These are phyloP conservation scores for Serendipita sp. DNA, from an alignment of 768 basidiomycete species.

Conservation along the genomic window DNA sequence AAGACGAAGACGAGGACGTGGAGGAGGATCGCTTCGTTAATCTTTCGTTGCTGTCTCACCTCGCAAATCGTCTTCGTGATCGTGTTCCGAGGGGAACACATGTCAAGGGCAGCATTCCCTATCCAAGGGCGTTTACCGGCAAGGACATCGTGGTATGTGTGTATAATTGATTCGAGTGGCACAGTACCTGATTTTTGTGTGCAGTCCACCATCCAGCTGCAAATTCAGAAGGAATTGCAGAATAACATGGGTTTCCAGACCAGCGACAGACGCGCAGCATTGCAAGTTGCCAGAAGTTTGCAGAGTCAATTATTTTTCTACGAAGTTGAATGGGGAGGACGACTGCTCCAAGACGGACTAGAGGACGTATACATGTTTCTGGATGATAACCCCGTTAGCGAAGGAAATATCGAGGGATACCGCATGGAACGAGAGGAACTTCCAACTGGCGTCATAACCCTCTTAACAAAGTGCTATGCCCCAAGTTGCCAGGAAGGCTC, in stretches of 20 bases:
- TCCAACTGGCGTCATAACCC: slow-evolving; percentile 80
- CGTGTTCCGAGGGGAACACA: slow-evolving; percentile 77
- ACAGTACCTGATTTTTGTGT: not conserved
- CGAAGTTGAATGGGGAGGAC: slow-evolving; percentile 89
- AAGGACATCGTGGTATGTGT: slow-evolving; percentile 77
- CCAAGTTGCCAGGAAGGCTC: slow-evolving; percentile 68
- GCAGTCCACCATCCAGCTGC: slow-evolving; percentile 75
- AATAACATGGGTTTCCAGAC: slow-evolving; percentile 59
- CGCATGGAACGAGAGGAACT: slow-evolving; percentile 52
- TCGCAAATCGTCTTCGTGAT: slow-evolving; percentile 79
- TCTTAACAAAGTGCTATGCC: slow-evolving; percentile 81
- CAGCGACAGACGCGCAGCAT: slow-evolving; percentile 65
- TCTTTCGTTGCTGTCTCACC: slow-evolving; percentile 70
- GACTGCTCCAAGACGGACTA: slow-evolving; percentile 67
- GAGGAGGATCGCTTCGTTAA: slow-evolving; percentile 64
- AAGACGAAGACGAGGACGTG: slow-evolving; percentile 41
- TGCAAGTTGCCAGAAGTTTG: slow-evolving; percentile 78
- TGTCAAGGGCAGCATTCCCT: slow-evolving; percentile 85
- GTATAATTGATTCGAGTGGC: slow-evolving; percentile 8
- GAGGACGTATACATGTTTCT: slow-evolving; percentile 91
- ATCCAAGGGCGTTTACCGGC: slow-evolving; percentile 82
- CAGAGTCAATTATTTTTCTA: slow-evolving; percentile 92
- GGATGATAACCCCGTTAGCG: slow-evolving; percentile 35
- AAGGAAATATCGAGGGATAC: slow-evolving; percentile 23
- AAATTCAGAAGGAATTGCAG: slow-evolving; percentile 71